A percentile compares a stretch with the other conserved stretches of the same genome.
phyloP scores from a whole-genome alignment of 2,329 filamentous ascomycete genomes.

The Aspergillus puulaauensis region DNA sequence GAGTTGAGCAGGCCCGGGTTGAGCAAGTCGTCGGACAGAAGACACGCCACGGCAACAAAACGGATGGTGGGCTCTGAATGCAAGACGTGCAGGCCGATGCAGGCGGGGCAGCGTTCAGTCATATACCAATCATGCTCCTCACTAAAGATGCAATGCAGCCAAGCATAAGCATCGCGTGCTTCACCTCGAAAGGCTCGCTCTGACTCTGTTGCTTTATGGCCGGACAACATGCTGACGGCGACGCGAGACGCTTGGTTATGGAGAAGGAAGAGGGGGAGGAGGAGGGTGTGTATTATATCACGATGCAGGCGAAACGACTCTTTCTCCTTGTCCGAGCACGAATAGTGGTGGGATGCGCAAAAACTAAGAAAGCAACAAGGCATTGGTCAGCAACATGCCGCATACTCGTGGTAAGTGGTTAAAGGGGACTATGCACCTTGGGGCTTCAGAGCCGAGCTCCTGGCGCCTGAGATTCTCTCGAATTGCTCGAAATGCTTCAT shows the following conservation, averaged over 20 bases:
- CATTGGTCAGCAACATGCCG: conserved; percentile 9
- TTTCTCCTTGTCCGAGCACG: conserved; percentile 31
- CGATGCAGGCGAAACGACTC: conserved; percentile 51
- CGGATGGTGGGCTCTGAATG: conserved; percentile 47
- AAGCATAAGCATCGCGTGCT: conserved; percentile 58
- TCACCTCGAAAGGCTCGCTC: conserved; percentile 59
- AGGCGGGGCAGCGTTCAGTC: conserved; percentile 55
- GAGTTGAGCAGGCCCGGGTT: conserved; percentile 23
- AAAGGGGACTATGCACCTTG: conserved; percentile 23
- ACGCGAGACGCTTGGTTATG: conserved; percentile 55
- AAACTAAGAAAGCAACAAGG: conserved; percentile 25
- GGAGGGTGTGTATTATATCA: conserved; percentile 59
- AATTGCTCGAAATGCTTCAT: conserved; percentile 35
- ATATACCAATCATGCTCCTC: conserved; percentile 60
- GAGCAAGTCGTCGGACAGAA: conserved; percentile 37
- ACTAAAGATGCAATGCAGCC: conserved; percentile 58
- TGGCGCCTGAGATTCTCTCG: conserved; percentile 36
- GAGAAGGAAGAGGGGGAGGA: conserved; percentile 58
- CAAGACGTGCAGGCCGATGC: conserved; percentile 43
- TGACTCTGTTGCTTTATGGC: conserved; percentile 50
- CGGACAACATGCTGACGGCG: conserved; percentile 51
- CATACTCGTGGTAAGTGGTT: not conserved
- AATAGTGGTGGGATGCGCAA: conserved; percentile 35
- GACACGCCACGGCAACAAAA: conserved; percentile 42
- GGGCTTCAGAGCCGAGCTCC: conserved; percentile 35